phyloP scores from a whole-genome alignment of 441 rosid genomes.

The Erodium chrysanthum region DNA sequence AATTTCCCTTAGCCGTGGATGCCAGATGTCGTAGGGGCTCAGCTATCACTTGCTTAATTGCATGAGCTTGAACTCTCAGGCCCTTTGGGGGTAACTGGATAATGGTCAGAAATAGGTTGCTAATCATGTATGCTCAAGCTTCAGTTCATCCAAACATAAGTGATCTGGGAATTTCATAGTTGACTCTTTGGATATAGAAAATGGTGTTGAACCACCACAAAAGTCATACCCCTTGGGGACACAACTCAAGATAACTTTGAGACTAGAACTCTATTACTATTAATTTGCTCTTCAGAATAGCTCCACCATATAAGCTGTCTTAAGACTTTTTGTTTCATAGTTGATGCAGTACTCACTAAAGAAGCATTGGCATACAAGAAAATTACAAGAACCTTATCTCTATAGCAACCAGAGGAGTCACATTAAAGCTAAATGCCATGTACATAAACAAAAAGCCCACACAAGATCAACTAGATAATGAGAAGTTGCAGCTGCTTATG shows the following conservation, averaged over 20 bases:
- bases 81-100: background rate
- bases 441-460: background rate
- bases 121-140: background rate
- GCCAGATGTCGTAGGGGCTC: background rate
- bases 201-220: background rate
- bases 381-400: background rate
- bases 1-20: background rate
- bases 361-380: background rate
- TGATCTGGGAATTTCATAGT: background rate
- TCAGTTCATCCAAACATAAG: background rate
- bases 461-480: background rate
- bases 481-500: background rate
- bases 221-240: background rate
- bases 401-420: background rate
- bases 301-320: background rate
- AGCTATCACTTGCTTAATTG: background rate
- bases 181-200: background rate
- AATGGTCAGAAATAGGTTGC: background rate
- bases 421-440: background rate
- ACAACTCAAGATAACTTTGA: background rate
- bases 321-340: background rate
- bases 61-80: background rate
- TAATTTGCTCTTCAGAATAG: background rate
- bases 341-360: background rate
- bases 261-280: background rate